These are phyloP conservation scores for Kipferlia bialata DNA, from an alignment of 78 protist genomes.

Conservation along the genomic window DNA sequence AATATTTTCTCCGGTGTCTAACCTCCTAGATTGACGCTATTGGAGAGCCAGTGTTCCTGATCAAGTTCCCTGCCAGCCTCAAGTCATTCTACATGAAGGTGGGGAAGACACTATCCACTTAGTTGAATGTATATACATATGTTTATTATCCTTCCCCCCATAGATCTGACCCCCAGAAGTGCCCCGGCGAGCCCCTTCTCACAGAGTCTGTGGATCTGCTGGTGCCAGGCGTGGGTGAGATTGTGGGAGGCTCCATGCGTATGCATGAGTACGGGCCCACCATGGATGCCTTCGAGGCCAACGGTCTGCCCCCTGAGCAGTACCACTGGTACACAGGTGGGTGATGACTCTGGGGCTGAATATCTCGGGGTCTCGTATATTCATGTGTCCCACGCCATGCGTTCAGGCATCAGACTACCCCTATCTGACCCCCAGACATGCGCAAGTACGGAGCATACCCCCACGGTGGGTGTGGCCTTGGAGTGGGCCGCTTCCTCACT, in stretches of 20 bases:
- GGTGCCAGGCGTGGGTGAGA: constrained; percentile 93
- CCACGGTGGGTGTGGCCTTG: constrained; percentile 93
- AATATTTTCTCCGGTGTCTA: too few relatives aligned
- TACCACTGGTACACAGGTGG: constrained; percentile 77
- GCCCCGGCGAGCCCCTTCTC: neutral
- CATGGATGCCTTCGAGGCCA: constrained; percentile 46
- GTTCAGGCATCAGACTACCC: neutral
- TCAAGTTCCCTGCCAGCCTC: constrained; percentile 72
- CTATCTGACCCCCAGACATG: constrained; percentile 15
- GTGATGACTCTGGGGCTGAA: neutral
- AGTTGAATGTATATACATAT: too few relatives aligned
- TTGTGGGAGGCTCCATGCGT: constrained; percentile 88
- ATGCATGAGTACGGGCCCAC: constrained; percentile 51
- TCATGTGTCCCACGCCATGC: neutral
- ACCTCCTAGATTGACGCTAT: too few relatives aligned
- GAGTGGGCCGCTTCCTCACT: constrained; percentile 75
- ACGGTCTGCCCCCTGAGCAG: constrained; percentile 55
- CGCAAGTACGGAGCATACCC: constrained; percentile 77
- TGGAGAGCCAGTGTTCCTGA: constrained; percentile 69
- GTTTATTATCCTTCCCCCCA: too few relatives aligned
- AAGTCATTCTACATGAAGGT: constrained; percentile 84
- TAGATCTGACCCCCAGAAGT: neutral
- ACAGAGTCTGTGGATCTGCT: constrained; percentile 57
- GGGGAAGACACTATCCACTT: neutral
- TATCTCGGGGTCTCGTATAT: neutral